Evolutionary conservation across 345 rosid species (phyloP).

Genomic region (Geranium brycei): DNA sequence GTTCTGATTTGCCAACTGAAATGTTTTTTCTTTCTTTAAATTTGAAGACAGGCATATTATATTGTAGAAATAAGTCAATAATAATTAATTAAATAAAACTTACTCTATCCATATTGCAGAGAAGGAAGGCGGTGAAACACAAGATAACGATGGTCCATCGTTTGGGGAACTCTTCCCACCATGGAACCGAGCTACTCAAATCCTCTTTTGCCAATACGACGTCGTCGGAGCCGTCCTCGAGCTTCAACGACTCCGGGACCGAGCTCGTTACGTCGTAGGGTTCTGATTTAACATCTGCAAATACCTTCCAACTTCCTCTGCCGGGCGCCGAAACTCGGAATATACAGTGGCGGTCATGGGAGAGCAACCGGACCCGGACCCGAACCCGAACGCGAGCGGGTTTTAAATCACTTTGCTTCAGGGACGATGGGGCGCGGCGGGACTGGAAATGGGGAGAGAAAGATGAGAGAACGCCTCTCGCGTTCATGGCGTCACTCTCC

Average conservation of each 20-base stretch:
- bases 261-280: conserved; percentile 15
- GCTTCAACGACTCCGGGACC: conserved; percentile 21
- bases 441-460: conserved; percentile 26
- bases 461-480: conserved; percentile 43
- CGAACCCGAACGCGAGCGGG: conserved; percentile 9
- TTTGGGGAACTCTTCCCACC: conserved; percentile 89
- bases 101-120: conserved; percentile 92
- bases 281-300: conserved; percentile 21
- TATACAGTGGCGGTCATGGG: conserved; percentile 15
- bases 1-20: conserved; percentile 15
- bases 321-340: conserved; percentile 37
- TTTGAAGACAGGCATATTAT: too few species aligned
- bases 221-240: conserved; percentile 15
- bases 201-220: conserved; percentile 16
- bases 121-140: conserved; percentile 80
- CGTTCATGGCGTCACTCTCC: conserved; percentile 37
- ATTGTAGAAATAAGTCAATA: too few species aligned
- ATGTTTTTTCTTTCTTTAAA: neutral
- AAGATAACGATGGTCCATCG: conserved; percentile 78
- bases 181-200: conserved; percentile 24
- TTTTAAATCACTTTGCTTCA: conserved; percentile 11
- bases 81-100: conserved; percentile 7
- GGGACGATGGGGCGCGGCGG: conserved; percentile 15
- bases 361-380: conserved; percentile 15
- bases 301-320: too few species aligned